Percentiles rank a stretch among this genome's conserved stretches.
These are phyloP conservation scores for Geotrichum aggregatum DNA, from an alignment of 1,139 yeast genomes.

Conservation along the genomic window DNA sequence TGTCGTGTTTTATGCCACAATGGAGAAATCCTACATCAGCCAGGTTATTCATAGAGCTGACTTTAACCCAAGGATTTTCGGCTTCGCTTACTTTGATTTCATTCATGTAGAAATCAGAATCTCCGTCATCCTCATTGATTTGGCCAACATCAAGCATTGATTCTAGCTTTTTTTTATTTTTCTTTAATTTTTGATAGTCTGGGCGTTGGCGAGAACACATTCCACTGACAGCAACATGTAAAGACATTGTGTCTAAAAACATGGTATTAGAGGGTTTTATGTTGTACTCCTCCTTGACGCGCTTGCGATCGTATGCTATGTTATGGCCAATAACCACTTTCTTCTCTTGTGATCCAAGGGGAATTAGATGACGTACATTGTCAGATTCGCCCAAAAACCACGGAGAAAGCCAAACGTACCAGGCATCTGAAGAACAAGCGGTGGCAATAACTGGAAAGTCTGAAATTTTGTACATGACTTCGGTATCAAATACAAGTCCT, in stretches of 20 bases:
- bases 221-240: conserved; percentile 88
- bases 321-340: conserved; percentile 83
- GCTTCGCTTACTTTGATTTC: conserved; percentile 23
- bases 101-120: conserved; percentile 14
- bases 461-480: conserved; percentile 71
- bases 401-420: conserved; percentile 97
- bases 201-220: conserved; percentile 91
- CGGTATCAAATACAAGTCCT: conserved; percentile 82
- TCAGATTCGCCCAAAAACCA: conserved; percentile 56
- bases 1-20: conserved; percentile 66
- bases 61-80: conserved; percentile 68
- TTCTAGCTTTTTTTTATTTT: conserved; percentile 24
- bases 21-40: conserved; percentile 79
- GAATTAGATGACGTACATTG: conserved; percentile 61
- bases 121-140: conserved; percentile 24
- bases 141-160: conserved; percentile 26
- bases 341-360: conserved; percentile 47
- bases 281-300: conserved; percentile 78
- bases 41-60: conserved; percentile 75
- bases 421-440: conserved; percentile 71
- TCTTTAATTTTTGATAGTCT: conserved; percentile 56
- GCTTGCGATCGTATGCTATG: conserved; percentile 84
- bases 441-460: conserved; percentile 77
- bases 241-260: conserved; percentile 85
- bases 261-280: conserved; percentile 65